phyloP scores from a whole-genome alignment of 108 stramenopile species.

The Pseudonitzschia pungens region DNA sequence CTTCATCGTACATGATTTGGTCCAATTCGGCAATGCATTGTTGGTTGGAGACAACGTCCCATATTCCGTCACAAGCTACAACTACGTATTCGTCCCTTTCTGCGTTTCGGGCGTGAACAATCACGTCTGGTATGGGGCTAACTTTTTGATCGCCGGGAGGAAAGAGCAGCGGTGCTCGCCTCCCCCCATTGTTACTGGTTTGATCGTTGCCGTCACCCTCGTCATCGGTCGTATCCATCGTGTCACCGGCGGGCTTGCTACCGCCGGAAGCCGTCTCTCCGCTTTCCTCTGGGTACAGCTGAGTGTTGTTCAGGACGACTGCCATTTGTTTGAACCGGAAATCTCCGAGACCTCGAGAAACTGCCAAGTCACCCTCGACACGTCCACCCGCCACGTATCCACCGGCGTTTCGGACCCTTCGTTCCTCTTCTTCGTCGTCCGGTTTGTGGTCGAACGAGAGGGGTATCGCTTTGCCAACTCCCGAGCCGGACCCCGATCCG shows the following conservation, averaged over 20 bases:
- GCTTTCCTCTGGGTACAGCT: background rate
- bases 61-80: conserved; percentile 94
- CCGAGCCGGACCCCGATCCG: background rate
- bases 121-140: conserved; percentile 76
- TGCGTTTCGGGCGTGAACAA: conserved; percentile 59
- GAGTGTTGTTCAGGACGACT: conserved; percentile 25
- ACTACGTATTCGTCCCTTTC: conserved; percentile 80
- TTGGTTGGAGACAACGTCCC: conserved; percentile 90
- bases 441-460: conserved; percentile 97
- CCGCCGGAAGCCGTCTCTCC: background rate
- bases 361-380: conserved; percentile 96
- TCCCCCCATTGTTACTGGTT: background rate
- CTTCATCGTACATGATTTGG: conserved; percentile 65
- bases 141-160: conserved; percentile 81
- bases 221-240: background rate
- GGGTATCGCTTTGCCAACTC: conserved; percentile 75
- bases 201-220: background rate
- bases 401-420: conserved; percentile 63
- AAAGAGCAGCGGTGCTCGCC: conserved; percentile 4
- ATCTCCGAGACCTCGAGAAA: conserved; percentile 91
- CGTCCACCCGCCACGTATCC: conserved; percentile 82
- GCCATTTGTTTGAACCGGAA: conserved; percentile 68
- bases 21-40: conserved; percentile 82
- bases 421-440: conserved; percentile 63
- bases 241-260: background rate